Percentiles rank a stretch among this genome's conserved stretches.
Evolutionary conservation across 495 filamentous ascomycete genomes (phyloP).

Genomic region (Bathelium albidoporum): DNA sequence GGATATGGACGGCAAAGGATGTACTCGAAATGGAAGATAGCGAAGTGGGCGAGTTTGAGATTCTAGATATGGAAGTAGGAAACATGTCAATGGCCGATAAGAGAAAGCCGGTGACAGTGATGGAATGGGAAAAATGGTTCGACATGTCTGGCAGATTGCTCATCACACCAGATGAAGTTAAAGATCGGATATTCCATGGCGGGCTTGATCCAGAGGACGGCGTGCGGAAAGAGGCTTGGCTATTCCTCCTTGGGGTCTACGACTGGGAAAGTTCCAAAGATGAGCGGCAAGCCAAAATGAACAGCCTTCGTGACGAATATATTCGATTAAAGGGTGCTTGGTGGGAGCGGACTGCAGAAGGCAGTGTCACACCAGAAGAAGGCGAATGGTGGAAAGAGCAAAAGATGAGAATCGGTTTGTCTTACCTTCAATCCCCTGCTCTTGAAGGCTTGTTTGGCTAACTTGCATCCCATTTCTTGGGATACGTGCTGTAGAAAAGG

Average conservation of each 20-base stretch:
- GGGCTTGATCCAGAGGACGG: slow-evolving; percentile 82
- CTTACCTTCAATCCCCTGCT: slow-evolving; percentile 11
- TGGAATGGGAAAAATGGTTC: slow-evolving; percentile 85
- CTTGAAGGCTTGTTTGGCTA: slow-evolving; percentile 25
- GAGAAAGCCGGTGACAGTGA: slow-evolving; percentile 63
- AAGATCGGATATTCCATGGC: slow-evolving; percentile 92
- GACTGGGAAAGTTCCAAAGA: slow-evolving; percentile 79
- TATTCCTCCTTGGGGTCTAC: slow-evolving; percentile 84
- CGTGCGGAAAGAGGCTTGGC: slow-evolving; percentile 90
- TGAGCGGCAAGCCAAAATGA: slow-evolving; percentile 68
- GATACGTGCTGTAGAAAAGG: slow-evolving; percentile 64
- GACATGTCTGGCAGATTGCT: slow-evolving; percentile 64
- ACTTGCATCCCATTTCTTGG: slow-evolving; percentile 37
- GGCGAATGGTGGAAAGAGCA: slow-evolving; percentile 96
- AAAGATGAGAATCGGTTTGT: slow-evolving; percentile 78
- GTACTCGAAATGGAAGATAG: slow-evolving; percentile 89
- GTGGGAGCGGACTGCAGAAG: slow-evolving; percentile 90
- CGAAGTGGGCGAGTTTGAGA: slow-evolving; percentile 88
- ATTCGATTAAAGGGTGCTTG: slow-evolving; percentile 86
- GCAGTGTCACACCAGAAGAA: slow-evolving; percentile 60
- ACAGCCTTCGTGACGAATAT: slow-evolving; percentile 85
- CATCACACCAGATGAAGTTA: slow-evolving; percentile 80
- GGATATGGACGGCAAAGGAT: slow-evolving; percentile 89
- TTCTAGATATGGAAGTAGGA: slow-evolving; percentile 71
- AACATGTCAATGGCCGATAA: slow-evolving; percentile 59